Evolutionary conservation across 768 basidiomycete genomes (phyloP).

Genomic region (Lactarius psammicola): DNA sequence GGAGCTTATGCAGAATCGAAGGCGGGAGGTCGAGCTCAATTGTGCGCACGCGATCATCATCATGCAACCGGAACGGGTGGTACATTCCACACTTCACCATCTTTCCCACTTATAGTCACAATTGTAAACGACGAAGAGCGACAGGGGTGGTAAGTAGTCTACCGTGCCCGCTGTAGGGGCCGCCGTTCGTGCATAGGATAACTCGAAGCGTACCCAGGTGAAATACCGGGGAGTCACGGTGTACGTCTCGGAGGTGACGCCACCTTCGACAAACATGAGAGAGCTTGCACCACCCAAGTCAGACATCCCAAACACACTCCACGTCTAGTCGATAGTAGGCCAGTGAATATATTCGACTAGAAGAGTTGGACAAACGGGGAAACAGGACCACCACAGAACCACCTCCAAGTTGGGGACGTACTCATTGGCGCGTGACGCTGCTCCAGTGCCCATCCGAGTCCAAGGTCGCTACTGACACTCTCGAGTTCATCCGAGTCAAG

Average conservation of each 20-base stretch:
- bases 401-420: no score
- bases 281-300: background rate
- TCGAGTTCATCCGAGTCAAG: no score
- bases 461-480: no score
- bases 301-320: background rate
- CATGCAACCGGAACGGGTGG: background rate
- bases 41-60: background rate
- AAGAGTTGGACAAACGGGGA: no score
- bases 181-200: background rate
- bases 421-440: no score
- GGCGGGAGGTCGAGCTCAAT: background rate
- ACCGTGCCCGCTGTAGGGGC: background rate
- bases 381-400: no score
- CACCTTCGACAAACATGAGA: background rate
- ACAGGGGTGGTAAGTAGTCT: background rate
- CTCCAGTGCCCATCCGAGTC: no score
- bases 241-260: background rate
- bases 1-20: background rate
- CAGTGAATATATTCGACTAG: no score
- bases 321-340: background rate
- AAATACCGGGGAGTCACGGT: background rate
- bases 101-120: background rate
- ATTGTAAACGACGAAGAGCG: background rate
- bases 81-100: background rate
- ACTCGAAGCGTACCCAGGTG: background rate